A percentile compares a stretch with the other conserved stretches of the same genome.
These are phyloP conservation scores for Linum tenue DNA, from an alignment of 345 rosid species.

Conservation along the genomic window DNA sequence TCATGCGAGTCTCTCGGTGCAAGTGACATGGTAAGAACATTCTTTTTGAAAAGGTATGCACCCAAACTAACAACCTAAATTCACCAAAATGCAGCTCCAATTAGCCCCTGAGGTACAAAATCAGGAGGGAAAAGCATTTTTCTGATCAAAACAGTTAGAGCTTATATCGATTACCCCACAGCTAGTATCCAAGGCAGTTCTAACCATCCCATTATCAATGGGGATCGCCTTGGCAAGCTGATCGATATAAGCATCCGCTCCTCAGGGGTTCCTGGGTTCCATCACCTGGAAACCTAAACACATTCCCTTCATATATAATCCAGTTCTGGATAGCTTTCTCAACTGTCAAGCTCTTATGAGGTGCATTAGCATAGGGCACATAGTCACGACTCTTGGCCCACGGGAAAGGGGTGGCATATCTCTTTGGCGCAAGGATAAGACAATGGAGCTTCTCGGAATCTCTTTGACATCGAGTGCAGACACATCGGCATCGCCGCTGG, in stretches of 20 bases:
- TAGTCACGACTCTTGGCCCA: conserved; percentile 4
- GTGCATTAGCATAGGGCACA: background rate
- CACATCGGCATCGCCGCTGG: conserved; percentile 19
- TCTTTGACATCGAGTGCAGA: conserved; percentile 8
- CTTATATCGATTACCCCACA: background rate
- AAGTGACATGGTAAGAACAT: background rate
- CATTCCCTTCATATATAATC: background rate
- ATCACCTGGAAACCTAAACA: background rate
- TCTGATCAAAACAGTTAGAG: background rate
- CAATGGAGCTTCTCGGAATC: conserved; percentile 1
- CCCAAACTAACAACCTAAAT: background rate
- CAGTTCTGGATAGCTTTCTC: background rate
- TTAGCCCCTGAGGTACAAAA: background rate
- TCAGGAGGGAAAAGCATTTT: background rate
- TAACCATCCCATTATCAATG: background rate
- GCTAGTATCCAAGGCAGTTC: conserved; percentile 2
- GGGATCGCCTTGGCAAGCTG: background rate
- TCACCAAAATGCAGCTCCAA: background rate
- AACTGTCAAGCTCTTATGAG: background rate
- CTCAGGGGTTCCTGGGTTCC: background rate
- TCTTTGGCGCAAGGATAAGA: background rate
- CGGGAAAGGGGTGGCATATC: background rate
- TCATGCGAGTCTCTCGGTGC: conserved; percentile 1
- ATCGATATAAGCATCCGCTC: background rate
- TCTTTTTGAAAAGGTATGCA: background rate